phyloP scores from a whole-genome alignment of 1,139 yeast species.

The Candida dubliniensis region DNA sequence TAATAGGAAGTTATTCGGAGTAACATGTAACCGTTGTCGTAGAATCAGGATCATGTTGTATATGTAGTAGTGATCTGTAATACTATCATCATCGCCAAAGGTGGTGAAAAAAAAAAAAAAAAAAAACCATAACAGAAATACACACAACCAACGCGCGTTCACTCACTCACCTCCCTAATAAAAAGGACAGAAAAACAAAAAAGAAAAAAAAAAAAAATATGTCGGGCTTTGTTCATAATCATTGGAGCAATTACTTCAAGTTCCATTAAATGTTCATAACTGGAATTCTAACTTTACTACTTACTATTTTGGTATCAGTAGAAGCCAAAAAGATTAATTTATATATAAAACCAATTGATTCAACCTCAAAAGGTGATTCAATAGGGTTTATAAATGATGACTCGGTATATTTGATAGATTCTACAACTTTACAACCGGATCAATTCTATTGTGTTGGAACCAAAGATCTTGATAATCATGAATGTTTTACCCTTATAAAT shows the following conservation, averaged over 20 bases:
- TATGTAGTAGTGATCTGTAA: neutral
- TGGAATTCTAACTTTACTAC: neutral
- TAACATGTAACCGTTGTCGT: neutral
- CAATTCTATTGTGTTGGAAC: constrained; percentile 35
- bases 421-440: constrained; percentile 2
- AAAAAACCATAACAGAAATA: no score
- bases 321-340: constrained; percentile 11
- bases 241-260: neutral
- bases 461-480: constrained; percentile 25
- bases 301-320: constrained; percentile 8
- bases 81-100: neutral
- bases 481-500: constrained; percentile 30
- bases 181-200: no score
- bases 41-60: neutral
- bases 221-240: no score
- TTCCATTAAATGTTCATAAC: neutral
- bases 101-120: neutral
- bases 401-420: constrained; percentile 8
- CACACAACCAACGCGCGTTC: neutral
- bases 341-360: constrained; percentile 14
- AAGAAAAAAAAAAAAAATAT: no score
- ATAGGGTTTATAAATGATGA: constrained; percentile 19
- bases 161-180: neutral
- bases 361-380: constrained; percentile 8
- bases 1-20: neutral